phyloP scores from a whole-genome alignment of 345 rosid genomes.

The Eutrema japonicum region DNA sequence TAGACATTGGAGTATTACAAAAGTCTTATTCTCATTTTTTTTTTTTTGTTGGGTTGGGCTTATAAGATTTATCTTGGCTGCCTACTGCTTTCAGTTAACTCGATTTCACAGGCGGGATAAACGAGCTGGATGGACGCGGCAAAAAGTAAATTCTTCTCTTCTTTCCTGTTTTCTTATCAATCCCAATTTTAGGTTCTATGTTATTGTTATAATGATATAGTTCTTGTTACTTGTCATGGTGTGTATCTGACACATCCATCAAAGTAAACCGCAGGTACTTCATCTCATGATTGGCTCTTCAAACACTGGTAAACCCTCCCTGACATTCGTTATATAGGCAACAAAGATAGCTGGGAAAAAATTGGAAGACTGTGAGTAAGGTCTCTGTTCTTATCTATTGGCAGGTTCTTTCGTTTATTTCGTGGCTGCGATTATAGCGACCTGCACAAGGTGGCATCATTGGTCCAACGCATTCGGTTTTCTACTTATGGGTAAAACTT shows the following conservation, averaged over 20 bases:
- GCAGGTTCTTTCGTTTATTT: constrained; percentile 46
- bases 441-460: constrained; percentile 49
- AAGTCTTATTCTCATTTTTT: constrained; percentile 22
- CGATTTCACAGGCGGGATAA: constrained; percentile 61
- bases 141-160: constrained; percentile 50
- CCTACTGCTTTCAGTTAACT: constrained; percentile 52
- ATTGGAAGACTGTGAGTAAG: neutral
- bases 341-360: neutral
- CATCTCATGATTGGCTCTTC: constrained; percentile 49
- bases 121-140: constrained; percentile 70
- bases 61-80: constrained; percentile 37
- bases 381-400: constrained; percentile 9
- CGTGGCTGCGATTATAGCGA: constrained; percentile 41
- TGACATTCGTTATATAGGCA: neutral
- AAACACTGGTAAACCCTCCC: constrained; percentile 32
- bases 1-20: neutral
- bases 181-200: neutral
- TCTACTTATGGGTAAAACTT: constrained; percentile 42
- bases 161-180: neutral
- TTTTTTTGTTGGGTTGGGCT: constrained; percentile 30
- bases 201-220: neutral
- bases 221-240: constrained; percentile 16
- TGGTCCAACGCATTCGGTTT: constrained; percentile 46
- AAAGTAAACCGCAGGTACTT: constrained; percentile 40
- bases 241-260: constrained; percentile 24